phyloP scores from a whole-genome alignment of 1,139 yeast genomes.

The Pichia sp. region DNA sequence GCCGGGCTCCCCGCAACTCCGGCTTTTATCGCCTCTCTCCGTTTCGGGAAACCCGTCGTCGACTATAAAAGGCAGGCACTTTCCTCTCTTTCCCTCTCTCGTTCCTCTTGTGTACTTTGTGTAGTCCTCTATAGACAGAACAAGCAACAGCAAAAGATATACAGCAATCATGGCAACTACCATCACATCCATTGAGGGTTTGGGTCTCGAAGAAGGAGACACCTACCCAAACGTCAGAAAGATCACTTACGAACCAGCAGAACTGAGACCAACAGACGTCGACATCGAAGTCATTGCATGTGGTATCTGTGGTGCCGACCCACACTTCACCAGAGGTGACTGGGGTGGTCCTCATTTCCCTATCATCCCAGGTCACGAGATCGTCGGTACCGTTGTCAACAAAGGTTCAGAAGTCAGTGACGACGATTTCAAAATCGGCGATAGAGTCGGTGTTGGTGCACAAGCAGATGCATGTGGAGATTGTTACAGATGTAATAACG shows the following conservation, averaged over 20 bases:
- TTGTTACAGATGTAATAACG: conserved; percentile 44
- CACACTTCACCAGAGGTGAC: conserved; percentile 37
- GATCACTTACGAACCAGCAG: conserved; percentile 37
- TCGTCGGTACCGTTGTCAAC: conserved; percentile 39
- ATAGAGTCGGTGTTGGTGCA: conserved; percentile 63
- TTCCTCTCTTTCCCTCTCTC: too few relatives aligned
- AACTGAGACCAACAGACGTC: conserved; percentile 49
- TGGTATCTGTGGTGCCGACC: conserved; percentile 60
- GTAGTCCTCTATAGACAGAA: too few relatives aligned
- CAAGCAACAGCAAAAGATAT: too few relatives aligned
- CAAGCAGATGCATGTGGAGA: conserved; percentile 43
- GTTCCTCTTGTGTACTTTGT: too few relatives aligned
- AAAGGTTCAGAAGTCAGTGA: conserved; percentile 38
- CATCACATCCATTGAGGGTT: conserved; percentile 29
- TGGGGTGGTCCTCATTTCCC: conserved; percentile 34
- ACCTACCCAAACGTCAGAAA: conserved; percentile 24
- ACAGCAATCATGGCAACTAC: not conserved
- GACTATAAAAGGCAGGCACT: too few relatives aligned
- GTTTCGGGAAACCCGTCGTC: too few relatives aligned
- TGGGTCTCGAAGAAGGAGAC: conserved; percentile 37
- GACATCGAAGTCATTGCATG: conserved; percentile 47
- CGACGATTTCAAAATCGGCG: conserved; percentile 46
- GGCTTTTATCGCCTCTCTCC: too few relatives aligned
- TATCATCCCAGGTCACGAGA: conserved; percentile 43
- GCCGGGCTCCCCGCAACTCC: too few relatives aligned